phyloP scores from a whole-genome alignment of 2,329 filamentous ascomycete genomes.

The Monilinia fructicola region DNA sequence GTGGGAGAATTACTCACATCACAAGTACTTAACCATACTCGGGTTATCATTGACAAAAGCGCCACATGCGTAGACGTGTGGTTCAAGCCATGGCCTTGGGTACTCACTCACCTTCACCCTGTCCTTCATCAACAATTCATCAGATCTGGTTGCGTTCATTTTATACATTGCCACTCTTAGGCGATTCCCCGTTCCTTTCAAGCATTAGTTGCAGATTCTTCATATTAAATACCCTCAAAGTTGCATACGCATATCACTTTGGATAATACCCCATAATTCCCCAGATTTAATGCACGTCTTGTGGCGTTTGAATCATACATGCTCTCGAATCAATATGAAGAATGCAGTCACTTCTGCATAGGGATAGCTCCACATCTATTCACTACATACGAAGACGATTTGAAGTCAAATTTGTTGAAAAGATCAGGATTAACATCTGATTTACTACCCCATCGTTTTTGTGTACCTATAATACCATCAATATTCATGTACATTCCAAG shows the following conservation, averaged over 20 bases:
- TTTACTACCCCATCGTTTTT: background rate
- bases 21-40: background rate
- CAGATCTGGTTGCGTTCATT: background rate
- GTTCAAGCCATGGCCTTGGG: background rate
- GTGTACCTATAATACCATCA: background rate
- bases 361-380: background rate
- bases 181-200: background rate
- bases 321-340: background rate
- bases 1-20: background rate
- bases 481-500: background rate
- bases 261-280: conserved; percentile 16
- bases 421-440: background rate
- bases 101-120: background rate
- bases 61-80: background rate
- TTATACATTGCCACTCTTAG: background rate
- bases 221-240: background rate
- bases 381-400: background rate
- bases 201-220: background rate
- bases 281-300: conserved; percentile 9
- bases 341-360: background rate
- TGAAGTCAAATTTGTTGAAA: background rate
- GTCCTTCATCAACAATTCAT: background rate
- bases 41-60: background rate
- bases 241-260: conserved; percentile 2
- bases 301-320: background rate